Conservation (phyloP, 352 stramenopile species). For the Saprolegnia diclina region DNA sequence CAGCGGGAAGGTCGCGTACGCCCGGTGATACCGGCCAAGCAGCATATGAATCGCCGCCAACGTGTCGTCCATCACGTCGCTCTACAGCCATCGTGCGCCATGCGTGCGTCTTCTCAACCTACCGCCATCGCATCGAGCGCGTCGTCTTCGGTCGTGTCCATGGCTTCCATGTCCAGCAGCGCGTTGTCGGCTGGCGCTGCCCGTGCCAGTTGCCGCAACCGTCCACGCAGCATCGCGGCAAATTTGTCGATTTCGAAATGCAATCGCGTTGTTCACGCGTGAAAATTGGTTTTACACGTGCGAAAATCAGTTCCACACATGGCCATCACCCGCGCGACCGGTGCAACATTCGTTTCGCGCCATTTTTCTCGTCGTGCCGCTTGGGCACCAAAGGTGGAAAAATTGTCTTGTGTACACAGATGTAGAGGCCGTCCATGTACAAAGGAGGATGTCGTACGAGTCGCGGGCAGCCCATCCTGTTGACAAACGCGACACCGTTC, state of each 20-base stretch:
- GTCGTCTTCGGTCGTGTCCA: slow-evolving; percentile 10
- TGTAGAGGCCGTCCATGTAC: too few species aligned
- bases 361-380: too few species aligned
- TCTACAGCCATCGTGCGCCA: neutral
- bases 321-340: too few species aligned
- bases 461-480: too few species aligned
- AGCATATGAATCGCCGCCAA: slow-evolving; percentile 19
- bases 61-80: slow-evolving; percentile 22
- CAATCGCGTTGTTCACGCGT: neutral
- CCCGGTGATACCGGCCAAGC: slow-evolving; percentile 13
- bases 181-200: neutral
- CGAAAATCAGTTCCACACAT: too few species aligned
- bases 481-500: too few species aligned
- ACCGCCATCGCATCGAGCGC: neutral
- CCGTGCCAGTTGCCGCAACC: neutral
- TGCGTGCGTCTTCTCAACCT: neutral
- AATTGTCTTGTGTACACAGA: too few species aligned
- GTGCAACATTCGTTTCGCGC: too few species aligned
- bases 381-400: too few species aligned
- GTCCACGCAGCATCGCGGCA: neutral
- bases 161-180: neutral
- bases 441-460: too few species aligned
- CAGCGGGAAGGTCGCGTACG: slow-evolving; percentile 7
- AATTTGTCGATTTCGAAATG: neutral
- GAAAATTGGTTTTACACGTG: too few species aligned